These are phyloP conservation scores for Ophiostoma ips DNA, from an alignment of 2,329 filamentous ascomycete species.

Conservation along the genomic window DNA sequence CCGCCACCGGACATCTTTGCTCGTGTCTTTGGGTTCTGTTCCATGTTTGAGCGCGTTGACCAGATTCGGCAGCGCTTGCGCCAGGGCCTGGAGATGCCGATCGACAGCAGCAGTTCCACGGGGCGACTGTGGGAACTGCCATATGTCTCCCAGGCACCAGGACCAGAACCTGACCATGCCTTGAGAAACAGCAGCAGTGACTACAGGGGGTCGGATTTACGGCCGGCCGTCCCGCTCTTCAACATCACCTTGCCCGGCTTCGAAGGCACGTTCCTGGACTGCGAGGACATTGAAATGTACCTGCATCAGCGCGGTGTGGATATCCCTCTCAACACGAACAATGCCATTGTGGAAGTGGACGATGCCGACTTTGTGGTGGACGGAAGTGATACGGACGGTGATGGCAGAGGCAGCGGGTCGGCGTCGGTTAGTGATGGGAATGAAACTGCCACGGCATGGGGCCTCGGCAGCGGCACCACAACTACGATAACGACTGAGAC, in stretches of 20 bases:
- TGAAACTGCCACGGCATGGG: not conserved
- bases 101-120: constrained; percentile 23
- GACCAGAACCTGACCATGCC: constrained; percentile 3
- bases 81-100: constrained; percentile 34
- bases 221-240: constrained; percentile 31
- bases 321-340: constrained; percentile 47
- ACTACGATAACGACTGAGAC: not conserved
- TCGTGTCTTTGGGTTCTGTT: constrained; percentile 56
- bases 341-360: constrained; percentile 44
- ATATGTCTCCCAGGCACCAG: constrained; percentile 14
- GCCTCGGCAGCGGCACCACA: not conserved
- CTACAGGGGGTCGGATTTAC: constrained; percentile 23
- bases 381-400: not conserved
- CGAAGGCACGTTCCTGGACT: constrained; percentile 63
- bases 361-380: constrained; percentile 24
- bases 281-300: constrained; percentile 64
- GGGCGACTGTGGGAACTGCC: constrained; percentile 40
- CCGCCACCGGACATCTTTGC: constrained; percentile 34
- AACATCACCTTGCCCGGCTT: constrained; percentile 45
- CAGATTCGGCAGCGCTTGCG: constrained; percentile 30
- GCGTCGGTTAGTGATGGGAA: too few relatives aligned
- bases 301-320: constrained; percentile 48
- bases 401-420: not conserved
- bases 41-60: constrained; percentile 42
- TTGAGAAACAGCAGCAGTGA: constrained; percentile 16